Evolutionary conservation across 805 yeast genomes (phyloP), one percentile per base, ranked within the genome.

Genomic region (Starmera dryadoides): DNA sequence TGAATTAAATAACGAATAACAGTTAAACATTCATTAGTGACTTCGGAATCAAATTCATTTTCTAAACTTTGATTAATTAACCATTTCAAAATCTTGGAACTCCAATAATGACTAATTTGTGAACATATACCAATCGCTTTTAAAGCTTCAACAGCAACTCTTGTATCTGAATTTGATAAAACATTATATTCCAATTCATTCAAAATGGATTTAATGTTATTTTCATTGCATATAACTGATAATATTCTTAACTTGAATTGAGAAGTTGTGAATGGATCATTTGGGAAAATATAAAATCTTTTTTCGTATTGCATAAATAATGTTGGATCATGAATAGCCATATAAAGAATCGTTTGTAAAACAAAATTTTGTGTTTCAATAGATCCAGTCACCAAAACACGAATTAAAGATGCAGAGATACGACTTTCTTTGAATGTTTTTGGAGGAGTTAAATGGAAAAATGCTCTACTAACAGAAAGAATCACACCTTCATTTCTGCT

Each of bases 1-100:
- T 86, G 94, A 29, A 88, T 75, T 44, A 88, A 60, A 45, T 72
- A 75, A 35, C 96, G 66, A 6, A 89, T 69, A 3, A 87, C 86
- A 6, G 85, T 76, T 4, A 89, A 69, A 37, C 81, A 68, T 49
- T 86, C 93, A 39, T 78, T 73, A 32, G 78, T 66, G 5, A 81
- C 53, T 6, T 43, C 43, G 17, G 49, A 45, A 2, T 61, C 46
- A 4, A 46, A 35, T 5, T 42, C 43, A 4, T 51, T 42, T 8
- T 40, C 21, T 43, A 71, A 51, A 41, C 80, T 61, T 50, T 79
- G 66, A 19, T 55, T 58, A 44, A 78, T 63, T 45, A 87, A 64
- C 86, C 95, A 84, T 38, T 68, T 71, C 46, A 86, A 68, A 3
- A 82, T 69, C 43, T 63, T 71, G 7, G 66, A 55, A 30, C 73